Percentiles rank a stretch among this genome's conserved stretches.
phyloP scores from a whole-genome alignment of 169 alveolate species.

The Eimeria acervulina region DNA sequence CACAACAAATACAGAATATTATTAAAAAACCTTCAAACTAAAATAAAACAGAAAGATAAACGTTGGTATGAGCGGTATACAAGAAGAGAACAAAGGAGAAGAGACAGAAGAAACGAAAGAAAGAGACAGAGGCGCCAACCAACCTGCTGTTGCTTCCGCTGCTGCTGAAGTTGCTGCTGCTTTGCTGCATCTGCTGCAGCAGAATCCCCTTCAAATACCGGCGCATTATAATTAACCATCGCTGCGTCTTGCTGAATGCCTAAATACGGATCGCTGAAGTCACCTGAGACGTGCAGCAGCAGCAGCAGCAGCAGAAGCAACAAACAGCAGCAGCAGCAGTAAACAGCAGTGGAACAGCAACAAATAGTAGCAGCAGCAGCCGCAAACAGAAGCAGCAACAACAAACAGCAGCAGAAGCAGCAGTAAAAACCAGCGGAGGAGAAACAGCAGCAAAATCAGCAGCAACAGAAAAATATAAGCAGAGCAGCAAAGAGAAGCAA shows the following conservation, averaged over 20 bases:
- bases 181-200: constrained; percentile 82
- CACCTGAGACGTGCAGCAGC: not conserved
- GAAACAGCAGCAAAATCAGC: not conserved
- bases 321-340: constrained; percentile 21
- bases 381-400: not conserved
- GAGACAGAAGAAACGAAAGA: not conserved
- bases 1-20: too few species aligned
- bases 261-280: constrained; percentile 72
- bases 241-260: constrained; percentile 59
- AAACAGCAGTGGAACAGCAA: too few species aligned
- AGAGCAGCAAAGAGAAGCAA: not conserved
- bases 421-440: not conserved
- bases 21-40: not conserved
- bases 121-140: not conserved
- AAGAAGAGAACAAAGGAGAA: not conserved
- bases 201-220: constrained; percentile 73
- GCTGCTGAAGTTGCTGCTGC: constrained; percentile 82
- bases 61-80: not conserved
- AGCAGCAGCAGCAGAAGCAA: constrained; percentile 7
- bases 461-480: not conserved
- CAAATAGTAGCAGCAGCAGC: not conserved
- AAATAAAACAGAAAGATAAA: not conserved
- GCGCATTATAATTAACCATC: constrained; percentile 75
- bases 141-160: constrained; percentile 67
- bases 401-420: not conserved